phyloP scores from a whole-genome alignment of 148 eudicot species.

The Rhododendron griersonianum region DNA sequence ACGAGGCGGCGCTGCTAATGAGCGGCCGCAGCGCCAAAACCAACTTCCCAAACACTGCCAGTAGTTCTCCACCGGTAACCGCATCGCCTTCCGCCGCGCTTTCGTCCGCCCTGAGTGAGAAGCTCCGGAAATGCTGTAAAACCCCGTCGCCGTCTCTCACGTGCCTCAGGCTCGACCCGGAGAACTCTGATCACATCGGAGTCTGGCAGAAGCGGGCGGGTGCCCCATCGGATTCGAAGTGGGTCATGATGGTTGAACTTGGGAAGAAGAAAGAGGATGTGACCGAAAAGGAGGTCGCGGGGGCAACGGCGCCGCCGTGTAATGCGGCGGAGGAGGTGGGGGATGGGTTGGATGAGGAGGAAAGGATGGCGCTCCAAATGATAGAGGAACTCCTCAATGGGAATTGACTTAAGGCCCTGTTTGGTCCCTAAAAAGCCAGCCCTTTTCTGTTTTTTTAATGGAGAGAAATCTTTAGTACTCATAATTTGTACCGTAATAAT shows the following conservation, averaged over 20 bases:
- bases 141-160: conserved; percentile 28
- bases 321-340: background rate
- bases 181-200: conserved; percentile 24
- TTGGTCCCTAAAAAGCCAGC: no score
- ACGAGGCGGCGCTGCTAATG: conserved; percentile 28
- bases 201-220: conserved; percentile 35
- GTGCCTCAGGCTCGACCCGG: conserved; percentile 35
- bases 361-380: conserved; percentile 57
- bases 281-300: background rate
- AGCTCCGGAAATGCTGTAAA: conserved; percentile 27
- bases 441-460: background rate
- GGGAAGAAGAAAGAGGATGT: conserved; percentile 9
- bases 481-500: background rate
- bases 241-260: conserved; percentile 46
- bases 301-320: background rate
- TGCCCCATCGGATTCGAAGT: conserved; percentile 13
- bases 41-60: conserved; percentile 16
- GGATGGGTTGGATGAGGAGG: conserved; percentile 42
- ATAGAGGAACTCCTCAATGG: conserved; percentile 53
- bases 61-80: background rate
- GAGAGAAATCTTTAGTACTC: background rate
- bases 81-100: background rate
- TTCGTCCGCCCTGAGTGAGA: conserved; percentile 20
- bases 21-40: conserved; percentile 32
- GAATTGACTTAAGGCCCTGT: conserved; percentile 15